Conservation (phyloP, 305 asterid genomes). For the Solanum chacoense region DNA sequence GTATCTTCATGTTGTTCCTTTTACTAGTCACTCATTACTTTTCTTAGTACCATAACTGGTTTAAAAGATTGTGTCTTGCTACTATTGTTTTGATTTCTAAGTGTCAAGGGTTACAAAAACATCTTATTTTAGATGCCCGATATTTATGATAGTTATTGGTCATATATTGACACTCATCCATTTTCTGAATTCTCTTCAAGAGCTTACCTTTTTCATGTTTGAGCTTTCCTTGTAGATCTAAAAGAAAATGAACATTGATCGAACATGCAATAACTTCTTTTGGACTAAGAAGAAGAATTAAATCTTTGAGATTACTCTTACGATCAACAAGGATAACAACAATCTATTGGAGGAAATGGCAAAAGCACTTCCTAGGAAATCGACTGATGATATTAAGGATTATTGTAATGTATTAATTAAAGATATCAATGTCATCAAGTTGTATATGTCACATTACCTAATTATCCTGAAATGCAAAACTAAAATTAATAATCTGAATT, state of each 20-base stretch:
- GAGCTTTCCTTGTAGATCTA: no score
- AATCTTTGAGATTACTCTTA: conserved; percentile 19
- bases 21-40: neutral
- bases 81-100: no score
- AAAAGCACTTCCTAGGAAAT: conserved; percentile 9
- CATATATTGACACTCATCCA: neutral
- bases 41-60: neutral
- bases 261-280: conserved; percentile 5
- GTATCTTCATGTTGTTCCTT: neutral
- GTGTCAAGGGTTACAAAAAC: no score
- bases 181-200: no score
- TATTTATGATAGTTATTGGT: no score
- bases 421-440: conserved; percentile 13
- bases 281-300: conserved; percentile 20
- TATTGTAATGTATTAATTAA: conserved; percentile 4
- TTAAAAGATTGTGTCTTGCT: no score
- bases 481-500: neutral
- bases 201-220: no score
- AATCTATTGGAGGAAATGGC: neutral
- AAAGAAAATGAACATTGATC: no score
- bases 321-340: neutral
- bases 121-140: no score
- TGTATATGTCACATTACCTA: conserved; percentile 11
- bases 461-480: neutral
- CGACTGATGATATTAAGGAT: conserved; percentile 9